phyloP scores from a whole-genome alignment of 2,329 filamentous ascomycete genomes.

The Chaetomium strumarium region DNA sequence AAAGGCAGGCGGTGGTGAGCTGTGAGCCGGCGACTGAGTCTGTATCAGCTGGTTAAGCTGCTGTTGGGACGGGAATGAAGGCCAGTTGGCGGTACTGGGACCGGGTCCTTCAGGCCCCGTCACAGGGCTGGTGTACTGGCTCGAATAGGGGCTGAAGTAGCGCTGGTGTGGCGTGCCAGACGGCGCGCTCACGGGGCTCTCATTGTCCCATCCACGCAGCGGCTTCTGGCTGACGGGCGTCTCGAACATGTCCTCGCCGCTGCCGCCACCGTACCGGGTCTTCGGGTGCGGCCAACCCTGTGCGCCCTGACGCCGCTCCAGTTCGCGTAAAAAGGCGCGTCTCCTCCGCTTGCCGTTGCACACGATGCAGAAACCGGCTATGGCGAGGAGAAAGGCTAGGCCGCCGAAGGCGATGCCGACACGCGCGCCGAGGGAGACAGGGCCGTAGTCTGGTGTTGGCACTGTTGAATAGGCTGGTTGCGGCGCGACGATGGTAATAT shows the following conservation, averaged over 20 bases:
- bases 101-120: slow-evolving; percentile 32
- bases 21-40: slow-evolving; percentile 1
- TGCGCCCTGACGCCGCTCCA: slow-evolving; percentile 36
- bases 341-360: slow-evolving; percentile 52
- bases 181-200: slow-evolving; percentile 43
- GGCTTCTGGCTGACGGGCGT: slow-evolving; percentile 51
- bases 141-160: slow-evolving; percentile 56
- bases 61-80: slow-evolving; percentile 23
- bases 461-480: slow-evolving; percentile 35
- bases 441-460: slow-evolving; percentile 38
- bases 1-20: slow-evolving; percentile 5
- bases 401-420: slow-evolving; percentile 53
- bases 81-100: slow-evolving; percentile 20
- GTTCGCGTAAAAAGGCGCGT: slow-evolving; percentile 43
- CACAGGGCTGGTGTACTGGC: slow-evolving; percentile 54
- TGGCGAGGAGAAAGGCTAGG: slow-evolving; percentile 41
- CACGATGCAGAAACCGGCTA: slow-evolving; percentile 48
- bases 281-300: slow-evolving; percentile 39
- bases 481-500: slow-evolving; percentile 46
- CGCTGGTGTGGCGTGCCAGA: slow-evolving; percentile 32
- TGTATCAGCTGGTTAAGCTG: slow-evolving; percentile 24
- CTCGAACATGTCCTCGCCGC: slow-evolving; percentile 39
- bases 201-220: slow-evolving; percentile 43
- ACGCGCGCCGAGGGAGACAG: slow-evolving; percentile 48
- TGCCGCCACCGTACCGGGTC: slow-evolving; percentile 21